Evolutionary conservation across 192 early-diverging fungal genomes (phyloP).

Genomic region (Entomortierella chlamydospora): DNA sequence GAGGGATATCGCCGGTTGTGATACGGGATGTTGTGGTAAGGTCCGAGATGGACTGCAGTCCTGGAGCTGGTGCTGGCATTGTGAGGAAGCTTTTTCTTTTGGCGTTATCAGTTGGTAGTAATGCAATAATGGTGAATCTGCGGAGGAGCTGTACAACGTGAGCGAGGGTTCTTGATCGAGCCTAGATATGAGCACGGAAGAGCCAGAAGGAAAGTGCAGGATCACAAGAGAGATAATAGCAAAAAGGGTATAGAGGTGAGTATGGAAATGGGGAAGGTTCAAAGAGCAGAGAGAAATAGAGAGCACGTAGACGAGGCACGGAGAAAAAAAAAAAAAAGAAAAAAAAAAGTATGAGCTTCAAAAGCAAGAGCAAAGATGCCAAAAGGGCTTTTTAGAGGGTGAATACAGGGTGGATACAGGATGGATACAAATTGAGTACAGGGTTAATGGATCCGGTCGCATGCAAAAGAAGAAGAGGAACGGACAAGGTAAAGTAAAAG

Average conservation of each 20-base stretch:
- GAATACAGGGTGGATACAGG: no score
- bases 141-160: neutral
- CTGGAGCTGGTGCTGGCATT: slow-evolving; percentile 53
- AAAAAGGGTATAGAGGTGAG: no score
- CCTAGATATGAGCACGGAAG: neutral
- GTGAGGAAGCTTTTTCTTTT: neutral
- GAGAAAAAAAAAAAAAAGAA: neutral
- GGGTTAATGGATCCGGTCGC: no score
- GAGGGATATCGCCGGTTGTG: slow-evolving; percentile 76
- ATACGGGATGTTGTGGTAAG: slow-evolving; percentile 57
- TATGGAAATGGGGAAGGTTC: no score
- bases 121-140: neutral
- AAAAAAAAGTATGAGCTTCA: neutral
- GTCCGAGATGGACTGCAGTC: slow-evolving; percentile 61
- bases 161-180: neutral
- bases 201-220: slow-evolving; percentile 7
- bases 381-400: neutral
- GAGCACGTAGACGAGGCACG: slow-evolving; percentile 1
- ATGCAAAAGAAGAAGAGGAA: no score
- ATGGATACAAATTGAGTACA: no score
- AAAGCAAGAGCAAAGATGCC: no score
- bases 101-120: neutral
- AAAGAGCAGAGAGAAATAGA: no score
- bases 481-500: no score
- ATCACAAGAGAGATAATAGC: no score